Evolutionary conservation across 225 moss, liverwort and hornwort genomes (phyloP).

Genomic region (Polytrichum formosum): DNA sequence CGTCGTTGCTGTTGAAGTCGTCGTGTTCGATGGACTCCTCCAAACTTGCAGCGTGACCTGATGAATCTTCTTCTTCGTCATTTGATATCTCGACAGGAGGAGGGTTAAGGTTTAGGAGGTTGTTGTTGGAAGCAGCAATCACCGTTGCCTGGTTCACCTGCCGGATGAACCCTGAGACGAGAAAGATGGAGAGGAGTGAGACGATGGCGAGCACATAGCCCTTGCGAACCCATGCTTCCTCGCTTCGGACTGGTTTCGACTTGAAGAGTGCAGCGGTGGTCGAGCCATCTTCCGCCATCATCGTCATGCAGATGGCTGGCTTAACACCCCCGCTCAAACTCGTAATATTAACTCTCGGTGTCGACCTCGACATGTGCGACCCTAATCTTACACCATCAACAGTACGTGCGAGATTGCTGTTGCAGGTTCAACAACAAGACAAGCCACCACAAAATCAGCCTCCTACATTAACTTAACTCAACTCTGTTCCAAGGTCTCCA

Average conservation of each 20-base stretch:
- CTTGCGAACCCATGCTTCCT: neutral
- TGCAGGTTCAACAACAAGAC: too few relatives aligned
- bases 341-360: too few relatives aligned
- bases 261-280: neutral
- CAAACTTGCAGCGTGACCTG: neutral
- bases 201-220: constrained; percentile 1
- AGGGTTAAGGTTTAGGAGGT: neutral
- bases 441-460: too few relatives aligned
- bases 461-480: too few relatives aligned
- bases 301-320: constrained; percentile 8
- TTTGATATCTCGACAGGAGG: neutral
- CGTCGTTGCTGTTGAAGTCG: neutral
- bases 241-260: constrained; percentile 4
- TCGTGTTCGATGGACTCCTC: constrained; percentile 6
- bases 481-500: too few relatives aligned
- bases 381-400: too few relatives aligned
- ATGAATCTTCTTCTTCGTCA: neutral
- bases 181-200: constrained; percentile 1
- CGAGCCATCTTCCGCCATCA: neutral
- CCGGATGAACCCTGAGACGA: neutral
- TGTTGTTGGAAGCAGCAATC: neutral
- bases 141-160: neutral
- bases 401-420: too few relatives aligned
- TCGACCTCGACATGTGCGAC: too few relatives aligned
- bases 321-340: neutral